Conservation (phyloP, 495 filamentous ascomycete genomes). For the Aspergillus affinis region DNA sequence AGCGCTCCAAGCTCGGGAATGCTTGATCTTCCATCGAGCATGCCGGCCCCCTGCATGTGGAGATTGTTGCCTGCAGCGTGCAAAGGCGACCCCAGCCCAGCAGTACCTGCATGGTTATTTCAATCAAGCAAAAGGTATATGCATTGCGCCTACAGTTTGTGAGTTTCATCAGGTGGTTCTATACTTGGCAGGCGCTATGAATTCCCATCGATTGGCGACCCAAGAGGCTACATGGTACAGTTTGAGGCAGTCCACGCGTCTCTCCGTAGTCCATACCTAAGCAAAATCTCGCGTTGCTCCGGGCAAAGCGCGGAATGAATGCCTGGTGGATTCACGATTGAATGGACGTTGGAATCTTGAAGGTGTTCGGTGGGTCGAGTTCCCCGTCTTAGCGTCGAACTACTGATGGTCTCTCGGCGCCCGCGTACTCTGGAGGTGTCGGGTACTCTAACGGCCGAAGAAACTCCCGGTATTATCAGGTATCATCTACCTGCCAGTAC, state of each 20-base stretch:
- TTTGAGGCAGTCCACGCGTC: not conserved
- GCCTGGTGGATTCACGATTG: not conserved
- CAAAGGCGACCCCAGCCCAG: not conserved
- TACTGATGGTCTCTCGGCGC: not conserved
- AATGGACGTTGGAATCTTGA: not conserved
- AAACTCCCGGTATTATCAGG: not conserved
- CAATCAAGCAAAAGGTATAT: not conserved
- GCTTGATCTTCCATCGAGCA: not conserved
- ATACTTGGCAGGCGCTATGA: not conserved
- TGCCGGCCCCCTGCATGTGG: constrained; percentile 1
- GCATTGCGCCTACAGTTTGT: not conserved
- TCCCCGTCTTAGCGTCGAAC: not conserved
- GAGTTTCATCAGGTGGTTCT: not conserved
- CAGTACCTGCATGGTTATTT: constrained; percentile 2
- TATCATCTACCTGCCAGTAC: not conserved
- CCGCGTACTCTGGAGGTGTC: not conserved
- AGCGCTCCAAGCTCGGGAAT: not conserved
- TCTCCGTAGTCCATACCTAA: not conserved
- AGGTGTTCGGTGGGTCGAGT: not conserved
- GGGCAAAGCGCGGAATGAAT: not conserved
- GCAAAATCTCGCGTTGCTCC: constrained; percentile 4
- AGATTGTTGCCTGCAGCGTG: not conserved
- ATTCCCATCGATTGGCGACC: not conserved
- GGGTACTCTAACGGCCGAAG: not conserved
- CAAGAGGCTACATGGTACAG: not conserved